These are phyloP conservation scores for Talaromyces albobiverticillius DNA, from an alignment of 2,329 filamentous ascomycete genomes.

Conservation along the genomic window DNA sequence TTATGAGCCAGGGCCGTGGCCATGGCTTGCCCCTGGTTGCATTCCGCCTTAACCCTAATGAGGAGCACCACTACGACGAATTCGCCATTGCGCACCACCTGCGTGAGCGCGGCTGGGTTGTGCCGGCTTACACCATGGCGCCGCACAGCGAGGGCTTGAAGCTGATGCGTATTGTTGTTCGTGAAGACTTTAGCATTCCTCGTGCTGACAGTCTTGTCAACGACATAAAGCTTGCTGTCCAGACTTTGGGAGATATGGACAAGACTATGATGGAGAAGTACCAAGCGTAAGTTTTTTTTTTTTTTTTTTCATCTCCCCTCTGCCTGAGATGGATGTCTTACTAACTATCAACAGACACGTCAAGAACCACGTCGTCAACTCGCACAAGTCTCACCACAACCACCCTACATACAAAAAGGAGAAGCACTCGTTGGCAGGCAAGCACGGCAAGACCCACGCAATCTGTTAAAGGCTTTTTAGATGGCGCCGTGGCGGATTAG, in stretches of 20 bases:
- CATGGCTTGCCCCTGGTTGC: slow-evolving; percentile 84
- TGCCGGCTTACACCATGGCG: slow-evolving; percentile 96
- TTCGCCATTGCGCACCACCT: slow-evolving; percentile 81
- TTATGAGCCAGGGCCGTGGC: slow-evolving; percentile 79
- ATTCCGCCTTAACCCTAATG: slow-evolving; percentile 67
- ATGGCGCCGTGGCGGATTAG: too few relatives aligned
- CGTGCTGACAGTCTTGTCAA: slow-evolving; percentile 74
- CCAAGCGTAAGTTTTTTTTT: slow-evolving; percentile 52
- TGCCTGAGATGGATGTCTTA: not conserved
- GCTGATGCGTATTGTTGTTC: slow-evolving; percentile 87
- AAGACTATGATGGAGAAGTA: slow-evolving; percentile 66
- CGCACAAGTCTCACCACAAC: slow-evolving; percentile 53
- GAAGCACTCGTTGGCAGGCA: slow-evolving; percentile 82
- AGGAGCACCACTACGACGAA: slow-evolving; percentile 64
- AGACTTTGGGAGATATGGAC: slow-evolving; percentile 72
- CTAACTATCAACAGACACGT: slow-evolving; percentile 43
- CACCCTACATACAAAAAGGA: slow-evolving; percentile 63
- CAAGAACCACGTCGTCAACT: slow-evolving; percentile 53
- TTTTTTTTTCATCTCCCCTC: not conserved
- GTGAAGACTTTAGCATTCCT: slow-evolving; percentile 83
- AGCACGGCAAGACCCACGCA: slow-evolving; percentile 85
- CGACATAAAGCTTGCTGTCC: slow-evolving; percentile 75
- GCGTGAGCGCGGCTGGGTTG: slow-evolving; percentile 84
- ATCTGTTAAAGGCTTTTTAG: slow-evolving; percentile 64
- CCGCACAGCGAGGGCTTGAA: slow-evolving; percentile 79